Percentiles rank a stretch among this genome's conserved stretches.
Evolutionary conservation across 2,329 filamentous ascomycete species (phyloP).

Genomic region (Cladophialophora immunda): DNA sequence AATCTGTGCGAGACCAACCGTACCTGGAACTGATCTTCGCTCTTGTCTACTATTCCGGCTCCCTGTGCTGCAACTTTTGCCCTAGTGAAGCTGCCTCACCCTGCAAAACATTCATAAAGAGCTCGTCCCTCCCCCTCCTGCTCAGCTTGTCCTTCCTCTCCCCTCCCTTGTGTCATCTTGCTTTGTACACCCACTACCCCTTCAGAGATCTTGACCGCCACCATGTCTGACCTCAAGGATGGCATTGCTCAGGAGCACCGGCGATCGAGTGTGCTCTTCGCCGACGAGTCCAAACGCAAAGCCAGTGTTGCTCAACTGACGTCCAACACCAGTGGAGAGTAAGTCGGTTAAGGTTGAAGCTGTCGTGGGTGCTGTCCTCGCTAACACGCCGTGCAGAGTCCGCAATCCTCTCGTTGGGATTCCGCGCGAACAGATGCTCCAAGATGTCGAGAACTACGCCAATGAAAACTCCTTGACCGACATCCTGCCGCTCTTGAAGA

Average conservation of each 20-base stretch:
- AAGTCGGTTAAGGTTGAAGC: slow-evolving; percentile 25
- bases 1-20: background rate
- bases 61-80: background rate
- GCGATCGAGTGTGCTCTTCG: slow-evolving; percentile 31
- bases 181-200: background rate
- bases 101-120: slow-evolving; percentile 16
- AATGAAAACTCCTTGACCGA: slow-evolving; percentile 66
- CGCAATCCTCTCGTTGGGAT: slow-evolving; percentile 46
- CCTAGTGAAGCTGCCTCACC: slow-evolving; percentile 16
- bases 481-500: slow-evolving; percentile 67
- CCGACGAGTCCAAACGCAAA: slow-evolving; percentile 37
- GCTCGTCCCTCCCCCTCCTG: slow-evolving; percentile 2
- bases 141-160: slow-evolving; percentile 9
- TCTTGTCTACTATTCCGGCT: background rate
- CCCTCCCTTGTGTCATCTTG: background rate
- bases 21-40: background rate
- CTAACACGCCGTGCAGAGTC: slow-evolving; percentile 33
- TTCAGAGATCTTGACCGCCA: slow-evolving; percentile 6
- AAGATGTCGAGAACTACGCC: slow-evolving; percentile 53
- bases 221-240: slow-evolving; percentile 32
- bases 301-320: slow-evolving; percentile 43
- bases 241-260: slow-evolving; percentile 18
- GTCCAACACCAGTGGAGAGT: slow-evolving; percentile 48
- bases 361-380: background rate
- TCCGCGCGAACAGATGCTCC: slow-evolving; percentile 43